Evolutionary conservation across 805 yeast species (phyloP).

Genomic region (Spathaspora passalidarum): DNA sequence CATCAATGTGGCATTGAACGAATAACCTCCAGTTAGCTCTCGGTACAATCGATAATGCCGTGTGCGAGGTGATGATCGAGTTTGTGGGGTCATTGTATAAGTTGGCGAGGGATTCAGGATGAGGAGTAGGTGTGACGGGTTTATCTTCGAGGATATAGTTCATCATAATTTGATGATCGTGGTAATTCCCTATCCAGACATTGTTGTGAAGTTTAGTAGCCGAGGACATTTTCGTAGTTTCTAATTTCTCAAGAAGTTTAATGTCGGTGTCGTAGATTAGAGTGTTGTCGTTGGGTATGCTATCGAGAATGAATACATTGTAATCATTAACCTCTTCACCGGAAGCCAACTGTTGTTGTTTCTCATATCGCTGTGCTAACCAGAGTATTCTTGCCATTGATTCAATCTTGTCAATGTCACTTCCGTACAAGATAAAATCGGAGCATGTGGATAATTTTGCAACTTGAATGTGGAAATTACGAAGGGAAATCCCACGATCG

Average conservation of each 20-base stretch:
- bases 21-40: slow-evolving; percentile 52
- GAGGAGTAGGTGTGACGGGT: not conserved
- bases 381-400: slow-evolving; percentile 32
- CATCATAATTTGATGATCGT: slow-evolving; percentile 56
- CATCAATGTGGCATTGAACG: slow-evolving; percentile 59
- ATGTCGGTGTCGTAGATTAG: slow-evolving; percentile 63
- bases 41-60: slow-evolving; percentile 36
- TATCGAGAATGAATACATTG: slow-evolving; percentile 12
- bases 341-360: slow-evolving; percentile 4
- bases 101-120: slow-evolving; percentile 12
- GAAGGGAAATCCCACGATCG: slow-evolving; percentile 65
- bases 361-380: slow-evolving; percentile 34
- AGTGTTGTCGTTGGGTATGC: not conserved
- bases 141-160: slow-evolving; percentile 8
- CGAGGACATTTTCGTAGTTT: slow-evolving; percentile 77
- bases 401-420: slow-evolving; percentile 23
- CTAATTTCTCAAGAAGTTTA: slow-evolving; percentile 72
- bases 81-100: slow-evolving; percentile 49
- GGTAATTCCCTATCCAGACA: slow-evolving; percentile 81
- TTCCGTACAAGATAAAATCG: slow-evolving; percentile 75
- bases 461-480: slow-evolving; percentile 85
- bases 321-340: slow-evolving; percentile 5
- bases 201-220: slow-evolving; percentile 56
- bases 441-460: slow-evolving; percentile 74
- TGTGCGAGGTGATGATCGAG: slow-evolving; percentile 44